Evolutionary conservation across 768 basidiomycete genomes (phyloP), one percentile per base, ranked within the genome.

Genomic region (Naganishia vaughanmartiniae): DNA sequence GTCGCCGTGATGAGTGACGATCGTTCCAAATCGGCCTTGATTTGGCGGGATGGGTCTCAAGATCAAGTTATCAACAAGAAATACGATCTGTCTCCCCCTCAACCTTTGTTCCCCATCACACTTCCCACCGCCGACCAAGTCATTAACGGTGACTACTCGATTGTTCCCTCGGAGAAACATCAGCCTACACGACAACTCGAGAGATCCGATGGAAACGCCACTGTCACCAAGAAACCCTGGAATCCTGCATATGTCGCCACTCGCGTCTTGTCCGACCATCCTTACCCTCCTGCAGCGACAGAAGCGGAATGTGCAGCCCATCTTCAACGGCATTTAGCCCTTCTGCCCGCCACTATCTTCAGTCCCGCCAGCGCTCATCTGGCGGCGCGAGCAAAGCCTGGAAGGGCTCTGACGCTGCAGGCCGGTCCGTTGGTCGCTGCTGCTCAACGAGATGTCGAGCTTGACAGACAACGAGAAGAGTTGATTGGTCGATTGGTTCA

Each of bases 381-480:
- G 17, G 60, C 46, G 4, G 65, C 53, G 24, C 54, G 53, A 36
- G 54, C 30, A 15, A 67, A 51, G 45, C 54, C 65, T 36, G 70
- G 65, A 24, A 67, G 65, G 51, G 46, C 54, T 33, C 12, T 48
- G 21, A 66, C 57, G 6, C 48, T 72, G 33, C 65, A 65, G 26
- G 45, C 70, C 4, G 70, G 65, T 17, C 26, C 48, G 9, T 17
- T 45, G 12, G 65, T 67, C 17, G 30, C 70, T 14, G 48, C 60
- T 24, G n/a, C 42, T 6, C 26, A 36, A 17, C 33, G 60, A 34
- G 70, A 65, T 39, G 21, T 48, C 14, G 60, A 31, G 33, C 66
- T 75, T 30, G 53, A 68, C 12, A 53, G 55, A 31, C 76, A 78
- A 67, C 65, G 78, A 14, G 46, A 72, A 33, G 58, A 60, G 14